A percentile compares a stretch with the other conserved stretches of the same genome.
These are phyloP conservation scores for Vigna reflexopilosa DNA, from an alignment of 306 rosid genomes.

Conservation along the genomic window DNA sequence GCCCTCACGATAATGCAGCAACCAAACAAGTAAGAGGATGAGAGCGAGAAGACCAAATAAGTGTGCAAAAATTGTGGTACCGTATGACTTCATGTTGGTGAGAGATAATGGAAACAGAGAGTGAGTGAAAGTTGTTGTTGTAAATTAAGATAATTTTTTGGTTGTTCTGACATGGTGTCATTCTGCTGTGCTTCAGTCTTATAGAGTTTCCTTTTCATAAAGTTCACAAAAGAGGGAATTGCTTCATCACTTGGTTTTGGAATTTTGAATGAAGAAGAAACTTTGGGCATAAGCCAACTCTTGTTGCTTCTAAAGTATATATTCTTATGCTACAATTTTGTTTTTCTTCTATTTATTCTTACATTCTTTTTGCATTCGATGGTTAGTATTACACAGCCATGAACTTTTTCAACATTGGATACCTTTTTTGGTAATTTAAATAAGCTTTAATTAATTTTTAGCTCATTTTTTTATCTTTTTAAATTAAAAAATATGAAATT, in stretches of 20 bases:
- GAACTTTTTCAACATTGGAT: no score
- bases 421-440: no score
- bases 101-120: not conserved
- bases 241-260: slow-evolving; percentile 85
- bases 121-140: not conserved
- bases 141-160: not conserved
- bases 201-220: slow-evolving; percentile 44
- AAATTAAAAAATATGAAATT: no score
- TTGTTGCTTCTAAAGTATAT: slow-evolving; percentile 45
- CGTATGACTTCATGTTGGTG: slow-evolving; percentile 32
- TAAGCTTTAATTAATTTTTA: no score
- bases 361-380: not conserved
- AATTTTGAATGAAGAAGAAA: slow-evolving; percentile 53
- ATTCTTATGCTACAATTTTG: slow-evolving; percentile 31
- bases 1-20: slow-evolving; percentile 80
- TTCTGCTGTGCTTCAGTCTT: slow-evolving; percentile 43
- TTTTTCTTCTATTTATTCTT: not conserved
- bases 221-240: slow-evolving; percentile 53
- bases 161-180: slow-evolving; percentile 39
- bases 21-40: slow-evolving; percentile 82
- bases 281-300: slow-evolving; percentile 51
- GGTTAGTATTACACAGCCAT: no score
- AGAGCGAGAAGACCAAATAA: slow-evolving; percentile 73
- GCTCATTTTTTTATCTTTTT: no score
- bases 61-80: slow-evolving; percentile 61